Evolutionary conservation across 768 basidiomycete species (phyloP).

Genomic region (Amyloporia xantha): DNA sequence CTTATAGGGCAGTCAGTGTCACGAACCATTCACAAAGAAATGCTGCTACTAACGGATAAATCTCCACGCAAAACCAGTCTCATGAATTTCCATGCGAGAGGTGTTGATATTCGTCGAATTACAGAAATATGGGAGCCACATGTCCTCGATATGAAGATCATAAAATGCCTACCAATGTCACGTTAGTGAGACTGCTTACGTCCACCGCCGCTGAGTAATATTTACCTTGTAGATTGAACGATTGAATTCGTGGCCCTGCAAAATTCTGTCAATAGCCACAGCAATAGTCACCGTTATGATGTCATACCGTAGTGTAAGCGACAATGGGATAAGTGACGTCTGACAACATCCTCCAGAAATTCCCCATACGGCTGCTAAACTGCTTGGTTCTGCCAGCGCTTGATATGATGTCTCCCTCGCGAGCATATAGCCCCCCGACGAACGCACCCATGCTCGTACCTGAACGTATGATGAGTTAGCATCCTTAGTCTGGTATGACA

Average conservation of each 20-base stretch:
- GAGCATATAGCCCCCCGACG: conserved; percentile 91
- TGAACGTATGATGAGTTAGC: conserved; percentile 18
- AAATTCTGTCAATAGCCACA: background rate
- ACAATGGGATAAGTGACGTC: conserved; percentile 92
- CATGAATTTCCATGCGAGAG: conserved; percentile 95
- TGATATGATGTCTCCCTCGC: conserved; percentile 87
- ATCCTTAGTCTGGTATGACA: background rate
- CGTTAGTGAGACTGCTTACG: background rate
- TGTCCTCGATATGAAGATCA: conserved; percentile 91
- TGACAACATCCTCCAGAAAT: conserved; percentile 88
- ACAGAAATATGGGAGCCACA: conserved; percentile 98
- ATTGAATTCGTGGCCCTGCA: conserved; percentile 92
- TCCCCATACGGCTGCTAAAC: conserved; percentile 87
- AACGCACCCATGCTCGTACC: conserved; percentile 89
- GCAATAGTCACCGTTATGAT: background rate
- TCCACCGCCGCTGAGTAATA: background rate
- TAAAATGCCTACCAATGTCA: conserved; percentile 64
- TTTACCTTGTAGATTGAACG: conserved; percentile 84
- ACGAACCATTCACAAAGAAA: background rate
- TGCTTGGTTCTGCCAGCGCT: conserved; percentile 83
- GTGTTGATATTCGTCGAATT: conserved; percentile 97
- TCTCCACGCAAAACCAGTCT: conserved; percentile 98
- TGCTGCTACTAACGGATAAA: conserved; percentile 58
- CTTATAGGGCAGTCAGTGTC: conserved; percentile 28
- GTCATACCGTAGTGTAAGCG: conserved; percentile 77